Conservation (phyloP, 208 protist species). For the Leishmania tarentolae region DNA sequence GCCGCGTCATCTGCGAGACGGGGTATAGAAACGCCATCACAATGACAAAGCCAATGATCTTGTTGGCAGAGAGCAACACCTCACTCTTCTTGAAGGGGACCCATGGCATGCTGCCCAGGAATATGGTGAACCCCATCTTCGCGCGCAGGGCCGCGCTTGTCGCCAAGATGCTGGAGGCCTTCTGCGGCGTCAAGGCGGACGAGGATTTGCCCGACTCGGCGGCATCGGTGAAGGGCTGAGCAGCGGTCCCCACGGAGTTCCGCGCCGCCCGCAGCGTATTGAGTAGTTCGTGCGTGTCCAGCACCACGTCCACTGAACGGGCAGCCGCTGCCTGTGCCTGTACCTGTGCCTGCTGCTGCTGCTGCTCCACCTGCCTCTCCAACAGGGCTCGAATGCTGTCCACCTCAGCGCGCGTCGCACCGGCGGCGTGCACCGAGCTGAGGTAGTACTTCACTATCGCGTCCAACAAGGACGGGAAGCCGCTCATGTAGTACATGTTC, state of each 20-base stretch:
- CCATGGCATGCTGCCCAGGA: slow-evolving; percentile 6
- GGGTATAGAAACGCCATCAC: slow-evolving; percentile 54
- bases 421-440: background rate
- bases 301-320: background rate
- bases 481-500: slow-evolving; percentile 68
- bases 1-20: slow-evolving; percentile 41
- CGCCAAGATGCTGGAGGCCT: slow-evolving; percentile 8
- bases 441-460: slow-evolving; percentile 59
- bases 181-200: background rate
- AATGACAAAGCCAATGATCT: slow-evolving; percentile 42
- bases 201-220: background rate
- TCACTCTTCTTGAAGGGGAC: slow-evolving; percentile 10
- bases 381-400: background rate
- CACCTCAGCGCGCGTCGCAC: background rate
- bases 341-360: background rate
- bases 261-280: background rate
- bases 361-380: background rate
- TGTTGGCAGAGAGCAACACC: slow-evolving; percentile 12
- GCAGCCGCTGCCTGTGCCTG: background rate
- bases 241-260: background rate
- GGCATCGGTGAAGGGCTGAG: background rate
- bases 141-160: slow-evolving; percentile 20
- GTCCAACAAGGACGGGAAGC: slow-evolving; percentile 62
- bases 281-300: background rate
- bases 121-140: background rate